Evolutionary conservation across 257 asterid species (phyloP).

Genomic region (Solanum bukasovii): DNA sequence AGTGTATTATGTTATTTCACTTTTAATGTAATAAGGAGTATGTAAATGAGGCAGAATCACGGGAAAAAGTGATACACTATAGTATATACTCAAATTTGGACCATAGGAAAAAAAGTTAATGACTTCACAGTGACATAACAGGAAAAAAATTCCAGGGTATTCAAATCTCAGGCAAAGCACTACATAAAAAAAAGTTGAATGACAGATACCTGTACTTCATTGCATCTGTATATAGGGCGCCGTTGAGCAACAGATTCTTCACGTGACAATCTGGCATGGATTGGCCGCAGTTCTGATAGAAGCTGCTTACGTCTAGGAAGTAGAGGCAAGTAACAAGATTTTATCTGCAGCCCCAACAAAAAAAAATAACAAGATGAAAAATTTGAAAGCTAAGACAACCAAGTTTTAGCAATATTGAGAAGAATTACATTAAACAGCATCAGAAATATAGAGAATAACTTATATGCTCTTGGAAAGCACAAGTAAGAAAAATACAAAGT

Average conservation of each 20-base stretch:
- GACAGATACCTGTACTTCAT: conserved; percentile 56
- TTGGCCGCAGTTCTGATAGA: conserved; percentile 52
- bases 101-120: neutral
- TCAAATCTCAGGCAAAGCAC: neutral
- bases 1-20: neutral
- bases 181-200: neutral
- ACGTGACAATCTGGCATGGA: conserved; percentile 44
- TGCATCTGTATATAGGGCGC: conserved; percentile 72
- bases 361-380: neutral
- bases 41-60: neutral
- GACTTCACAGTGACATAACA: neutral
- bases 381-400: neutral
- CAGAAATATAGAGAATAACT: neutral
- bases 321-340: conserved; percentile 48
- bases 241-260: conserved; percentile 39
- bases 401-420: neutral
- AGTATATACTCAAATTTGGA: neutral
- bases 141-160: neutral
- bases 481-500: neutral
- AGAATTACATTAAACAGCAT: neutral
- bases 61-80: neutral
- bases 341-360: conserved; percentile 40
- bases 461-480: neutral
- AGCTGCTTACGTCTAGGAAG: conserved; percentile 68
- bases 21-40: neutral